phyloP scores from a whole-genome alignment of 1,139 yeast genomes.

The Hyphopichia wangnamkhiaoensis region DNA sequence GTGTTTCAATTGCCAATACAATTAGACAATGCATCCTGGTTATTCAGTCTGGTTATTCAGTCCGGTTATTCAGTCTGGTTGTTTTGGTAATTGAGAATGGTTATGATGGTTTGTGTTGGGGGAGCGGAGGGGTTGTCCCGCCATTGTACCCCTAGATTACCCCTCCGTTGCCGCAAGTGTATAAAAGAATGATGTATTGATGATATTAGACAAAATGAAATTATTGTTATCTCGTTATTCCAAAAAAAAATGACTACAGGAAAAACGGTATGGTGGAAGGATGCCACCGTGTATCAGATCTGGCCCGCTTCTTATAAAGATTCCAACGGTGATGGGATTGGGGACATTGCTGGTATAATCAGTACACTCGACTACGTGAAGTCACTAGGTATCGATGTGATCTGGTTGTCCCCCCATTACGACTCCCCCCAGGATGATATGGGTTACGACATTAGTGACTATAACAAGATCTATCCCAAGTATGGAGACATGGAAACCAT shows the following conservation, averaged over 20 bases:
- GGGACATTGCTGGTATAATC: constrained; percentile 57
- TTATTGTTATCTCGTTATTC: no score
- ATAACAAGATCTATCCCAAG: constrained; percentile 49
- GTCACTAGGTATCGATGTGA: constrained; percentile 50
- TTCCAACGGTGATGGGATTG: constrained; percentile 58
- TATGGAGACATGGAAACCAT: constrained; percentile 57
- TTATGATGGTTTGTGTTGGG: no score
- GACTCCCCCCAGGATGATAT: constrained; percentile 63
- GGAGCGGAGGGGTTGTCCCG: no score
- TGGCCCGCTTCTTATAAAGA: constrained; percentile 63
- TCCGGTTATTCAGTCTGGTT: no score
- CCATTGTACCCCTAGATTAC: no score
- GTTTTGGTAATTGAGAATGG: no score
- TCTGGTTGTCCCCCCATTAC: constrained; percentile 62
- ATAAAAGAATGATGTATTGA: no score
- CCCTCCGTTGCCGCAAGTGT: no score
- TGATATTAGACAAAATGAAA: no score
- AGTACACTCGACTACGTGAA: constrained; percentile 54
- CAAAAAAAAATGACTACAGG: constrained; percentile 14
- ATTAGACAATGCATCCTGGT: no score
- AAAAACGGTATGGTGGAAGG: constrained; percentile 54
- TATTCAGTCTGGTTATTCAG: no score
- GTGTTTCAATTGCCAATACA: no score
- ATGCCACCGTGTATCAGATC: constrained; percentile 55
- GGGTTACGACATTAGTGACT: constrained; percentile 64